These are phyloP conservation scores for Apiospora malaysiana DNA, from an alignment of 2,329 filamentous ascomycete genomes.

Conservation along the genomic window DNA sequence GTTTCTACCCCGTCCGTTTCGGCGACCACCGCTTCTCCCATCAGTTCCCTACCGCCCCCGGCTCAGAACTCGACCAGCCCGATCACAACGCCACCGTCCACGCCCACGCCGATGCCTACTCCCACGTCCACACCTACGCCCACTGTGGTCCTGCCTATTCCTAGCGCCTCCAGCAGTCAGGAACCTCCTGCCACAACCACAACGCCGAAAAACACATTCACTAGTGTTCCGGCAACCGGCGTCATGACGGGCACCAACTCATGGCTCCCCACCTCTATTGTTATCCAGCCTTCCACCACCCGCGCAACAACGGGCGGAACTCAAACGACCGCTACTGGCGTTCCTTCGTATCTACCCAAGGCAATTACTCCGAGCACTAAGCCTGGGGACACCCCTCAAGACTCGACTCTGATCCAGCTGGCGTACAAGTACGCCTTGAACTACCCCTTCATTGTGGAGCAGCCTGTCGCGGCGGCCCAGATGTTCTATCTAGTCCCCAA, in stretches of 20 bases:
- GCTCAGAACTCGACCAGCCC: neutral
- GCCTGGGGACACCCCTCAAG: constrained; percentile 58
- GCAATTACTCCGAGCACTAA: constrained; percentile 74
- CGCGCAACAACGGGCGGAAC: constrained; percentile 46
- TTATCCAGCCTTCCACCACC: constrained; percentile 57
- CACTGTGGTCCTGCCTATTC: neutral
- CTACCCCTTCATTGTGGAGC: constrained; percentile 79
- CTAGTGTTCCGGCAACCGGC: constrained; percentile 49
- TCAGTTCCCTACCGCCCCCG: neutral
- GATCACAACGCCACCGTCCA: neutral
- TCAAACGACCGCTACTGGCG: constrained; percentile 53
- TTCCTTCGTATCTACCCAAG: constrained; percentile 73
- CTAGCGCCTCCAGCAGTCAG: neutral
- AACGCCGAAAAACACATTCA: constrained; percentile 33
- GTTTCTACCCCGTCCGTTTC: neutral
- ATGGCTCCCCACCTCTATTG: constrained; percentile 66
- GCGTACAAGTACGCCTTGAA: constrained; percentile 83
- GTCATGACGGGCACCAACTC: constrained; percentile 51
- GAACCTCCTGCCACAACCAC: constrained; percentile 20
- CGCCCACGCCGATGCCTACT: neutral
- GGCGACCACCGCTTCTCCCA: neutral
- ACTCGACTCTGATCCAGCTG: constrained; percentile 78
- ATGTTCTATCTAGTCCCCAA: constrained; percentile 81
- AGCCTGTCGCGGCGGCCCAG: constrained; percentile 77
- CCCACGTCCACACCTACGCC: neutral